phyloP scores from a whole-genome alignment of 2,329 filamentous ascomycete species.

The Herpotrichia juniperi region DNA sequence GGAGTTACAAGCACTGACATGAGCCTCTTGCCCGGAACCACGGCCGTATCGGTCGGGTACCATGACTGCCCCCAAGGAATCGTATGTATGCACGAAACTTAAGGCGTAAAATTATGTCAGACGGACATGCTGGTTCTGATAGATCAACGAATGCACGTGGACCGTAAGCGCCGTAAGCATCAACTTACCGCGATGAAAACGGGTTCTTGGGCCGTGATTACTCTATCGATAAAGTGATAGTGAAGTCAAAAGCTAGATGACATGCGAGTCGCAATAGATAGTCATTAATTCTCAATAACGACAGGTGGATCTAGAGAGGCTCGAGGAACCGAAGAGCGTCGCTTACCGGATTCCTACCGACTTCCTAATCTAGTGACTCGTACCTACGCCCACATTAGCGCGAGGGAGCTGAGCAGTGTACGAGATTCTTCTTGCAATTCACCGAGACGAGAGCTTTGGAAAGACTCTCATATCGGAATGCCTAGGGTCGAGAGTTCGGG shows the following conservation, averaged over 20 bases:
- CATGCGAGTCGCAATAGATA: not conserved
- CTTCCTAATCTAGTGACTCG: slow-evolving; percentile 14
- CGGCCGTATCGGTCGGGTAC: not conserved
- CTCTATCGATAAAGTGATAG: not conserved
- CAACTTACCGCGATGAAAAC: slow-evolving; percentile 19
- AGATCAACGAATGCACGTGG: slow-evolving; percentile 24
- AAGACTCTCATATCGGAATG: not conserved
- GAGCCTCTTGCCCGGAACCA: not conserved
- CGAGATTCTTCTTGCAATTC: slow-evolving; percentile 11
- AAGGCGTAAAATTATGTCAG: slow-evolving; percentile 22
- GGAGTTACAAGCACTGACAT: not conserved
- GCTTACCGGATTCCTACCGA: slow-evolving; percentile 10
- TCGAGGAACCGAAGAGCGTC: not conserved
- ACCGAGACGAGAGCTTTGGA: not conserved
- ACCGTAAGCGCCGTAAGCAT: slow-evolving; percentile 35
- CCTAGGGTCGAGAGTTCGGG: not conserved
- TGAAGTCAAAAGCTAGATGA: not conserved
- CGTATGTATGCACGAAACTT: slow-evolving; percentile 6
- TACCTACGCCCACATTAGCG: slow-evolving; percentile 4
- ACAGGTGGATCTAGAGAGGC: too few species aligned
- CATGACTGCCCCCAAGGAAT: not conserved
- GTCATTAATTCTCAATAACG: not conserved
- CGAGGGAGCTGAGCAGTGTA: slow-evolving; percentile 14
- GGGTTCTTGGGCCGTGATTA: slow-evolving; percentile 19
- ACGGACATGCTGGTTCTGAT: slow-evolving; percentile 16